phyloP scores from a whole-genome alignment of 331 rosid species.

The Quercus phellos region DNA sequence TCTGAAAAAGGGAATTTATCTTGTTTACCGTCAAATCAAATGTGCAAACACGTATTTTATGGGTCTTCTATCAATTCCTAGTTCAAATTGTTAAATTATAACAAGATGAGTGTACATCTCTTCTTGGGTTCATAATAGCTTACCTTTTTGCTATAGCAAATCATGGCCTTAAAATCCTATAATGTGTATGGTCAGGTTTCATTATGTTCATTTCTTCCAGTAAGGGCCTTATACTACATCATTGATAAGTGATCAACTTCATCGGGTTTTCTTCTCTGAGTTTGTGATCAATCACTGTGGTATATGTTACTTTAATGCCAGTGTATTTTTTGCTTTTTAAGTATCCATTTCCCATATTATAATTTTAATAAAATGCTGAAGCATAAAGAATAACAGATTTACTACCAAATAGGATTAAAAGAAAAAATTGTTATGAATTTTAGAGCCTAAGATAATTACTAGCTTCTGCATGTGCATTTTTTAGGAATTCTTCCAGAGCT shows the following conservation, averaged over 20 bases:
- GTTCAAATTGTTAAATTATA: neutral
- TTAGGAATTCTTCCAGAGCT: neutral
- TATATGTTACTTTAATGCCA: neutral
- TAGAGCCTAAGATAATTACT: neutral
- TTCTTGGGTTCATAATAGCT: neutral
- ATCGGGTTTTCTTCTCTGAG: neutral
- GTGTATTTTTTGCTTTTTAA: neutral
- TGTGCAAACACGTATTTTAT: neutral
- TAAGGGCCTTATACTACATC: neutral
- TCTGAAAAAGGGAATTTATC: neutral
- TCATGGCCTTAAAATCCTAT: neutral
- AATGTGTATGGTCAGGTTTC: neutral
- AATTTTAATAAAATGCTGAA: neutral
- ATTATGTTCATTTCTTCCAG: neutral
- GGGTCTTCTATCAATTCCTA: neutral
- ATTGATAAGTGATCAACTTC: neutral
- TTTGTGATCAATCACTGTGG: neutral
- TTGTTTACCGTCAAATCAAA: neutral
- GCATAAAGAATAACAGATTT: neutral
- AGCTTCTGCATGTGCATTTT: neutral
- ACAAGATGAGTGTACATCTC: neutral
- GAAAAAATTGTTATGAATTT: neutral
- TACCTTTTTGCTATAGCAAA: neutral
- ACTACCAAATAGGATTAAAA: neutral
- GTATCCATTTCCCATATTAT: neutral